phyloP scores from a whole-genome alignment of 1,284 basidiomycete genomes.

The Tilletia walkeri region DNA sequence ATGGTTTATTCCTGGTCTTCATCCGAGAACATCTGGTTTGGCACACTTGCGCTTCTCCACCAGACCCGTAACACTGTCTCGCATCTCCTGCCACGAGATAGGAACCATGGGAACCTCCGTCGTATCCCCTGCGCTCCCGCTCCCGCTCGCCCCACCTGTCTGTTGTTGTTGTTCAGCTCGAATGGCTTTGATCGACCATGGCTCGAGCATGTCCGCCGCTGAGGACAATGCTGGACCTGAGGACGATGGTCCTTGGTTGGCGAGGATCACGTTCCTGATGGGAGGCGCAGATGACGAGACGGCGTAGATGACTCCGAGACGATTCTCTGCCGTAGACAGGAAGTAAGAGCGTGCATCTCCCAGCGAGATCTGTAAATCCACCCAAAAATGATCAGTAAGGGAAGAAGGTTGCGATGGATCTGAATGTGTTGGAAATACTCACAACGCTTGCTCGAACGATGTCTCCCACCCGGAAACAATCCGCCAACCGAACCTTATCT shows the following conservation, averaged over 20 bases:
- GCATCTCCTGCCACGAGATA: conserved; percentile 86
- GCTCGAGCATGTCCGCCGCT: conserved; percentile 14
- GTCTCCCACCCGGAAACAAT: conserved; percentile 94
- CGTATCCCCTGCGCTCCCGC: background rate
- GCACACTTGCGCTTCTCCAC: conserved; percentile 84
- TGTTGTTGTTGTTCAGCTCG: background rate
- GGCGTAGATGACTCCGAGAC: conserved; percentile 71
- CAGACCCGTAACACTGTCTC: conserved; percentile 75
- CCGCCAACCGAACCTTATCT: conserved; percentile 85
- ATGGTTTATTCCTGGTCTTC: background rate
- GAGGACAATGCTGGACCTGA: background rate
- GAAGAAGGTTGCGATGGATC: no score
- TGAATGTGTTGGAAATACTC: no score
- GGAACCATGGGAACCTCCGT: conserved; percentile 36
- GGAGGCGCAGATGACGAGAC: conserved; percentile 35
- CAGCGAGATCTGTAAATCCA: conserved; percentile 49
- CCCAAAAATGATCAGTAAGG: background rate
- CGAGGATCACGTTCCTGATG: conserved; percentile 3
- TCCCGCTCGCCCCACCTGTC: background rate
- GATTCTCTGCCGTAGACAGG: conserved; percentile 87
- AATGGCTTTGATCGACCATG: background rate
- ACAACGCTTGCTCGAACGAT: conserved; percentile 90
- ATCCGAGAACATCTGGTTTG: conserved; percentile 63
- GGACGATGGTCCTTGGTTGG: background rate
- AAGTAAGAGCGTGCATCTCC: conserved; percentile 67